phyloP scores from a whole-genome alignment of 805 yeast species.

The Scheffersomyces lignosus region DNA sequence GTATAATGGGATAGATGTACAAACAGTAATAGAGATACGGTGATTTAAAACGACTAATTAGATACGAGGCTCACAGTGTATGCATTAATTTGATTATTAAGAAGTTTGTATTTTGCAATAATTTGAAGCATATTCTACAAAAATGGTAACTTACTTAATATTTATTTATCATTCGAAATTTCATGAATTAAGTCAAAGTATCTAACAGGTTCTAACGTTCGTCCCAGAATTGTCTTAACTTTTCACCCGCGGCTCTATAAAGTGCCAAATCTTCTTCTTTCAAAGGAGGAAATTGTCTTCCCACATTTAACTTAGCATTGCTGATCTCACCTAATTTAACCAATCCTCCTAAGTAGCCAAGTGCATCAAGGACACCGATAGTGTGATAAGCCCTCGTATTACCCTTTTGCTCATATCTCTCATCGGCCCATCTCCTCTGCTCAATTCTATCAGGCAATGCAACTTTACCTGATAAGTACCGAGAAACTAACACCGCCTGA shows the following conservation, averaged over 20 bases:
- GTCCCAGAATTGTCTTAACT: constrained; percentile 21
- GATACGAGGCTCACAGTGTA: too few relatives aligned
- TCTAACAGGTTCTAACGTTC: constrained; percentile 15
- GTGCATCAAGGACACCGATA: constrained; percentile 18
- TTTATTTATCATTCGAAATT: too few relatives aligned
- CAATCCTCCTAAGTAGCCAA: constrained; percentile 12
- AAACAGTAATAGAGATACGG: too few relatives aligned
- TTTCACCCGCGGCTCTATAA: constrained; percentile 14
- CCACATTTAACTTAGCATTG: constrained; percentile 10
- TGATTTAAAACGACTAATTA: too few relatives aligned
- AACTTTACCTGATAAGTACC: constrained; percentile 60
- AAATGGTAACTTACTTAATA: too few relatives aligned
- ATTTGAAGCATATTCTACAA: too few relatives aligned
- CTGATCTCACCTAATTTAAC: constrained; percentile 17
- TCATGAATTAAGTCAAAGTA: too few relatives aligned
- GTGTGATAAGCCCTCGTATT: constrained; percentile 42
- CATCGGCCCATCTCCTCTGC: constrained; percentile 46
- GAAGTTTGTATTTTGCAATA: too few relatives aligned
- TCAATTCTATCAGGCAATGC: constrained; percentile 46
- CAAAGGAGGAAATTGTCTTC: constrained; percentile 23
- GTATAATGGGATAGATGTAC: too few relatives aligned
- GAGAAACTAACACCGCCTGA: constrained; percentile 65
- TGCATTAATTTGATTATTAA: too few relatives aligned
- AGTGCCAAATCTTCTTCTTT: constrained; percentile 14
- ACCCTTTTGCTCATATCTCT: constrained; percentile 45